Conservation (phyloP, 192 early-diverging fungal genomes). For the Coemansia sp. region DNA sequence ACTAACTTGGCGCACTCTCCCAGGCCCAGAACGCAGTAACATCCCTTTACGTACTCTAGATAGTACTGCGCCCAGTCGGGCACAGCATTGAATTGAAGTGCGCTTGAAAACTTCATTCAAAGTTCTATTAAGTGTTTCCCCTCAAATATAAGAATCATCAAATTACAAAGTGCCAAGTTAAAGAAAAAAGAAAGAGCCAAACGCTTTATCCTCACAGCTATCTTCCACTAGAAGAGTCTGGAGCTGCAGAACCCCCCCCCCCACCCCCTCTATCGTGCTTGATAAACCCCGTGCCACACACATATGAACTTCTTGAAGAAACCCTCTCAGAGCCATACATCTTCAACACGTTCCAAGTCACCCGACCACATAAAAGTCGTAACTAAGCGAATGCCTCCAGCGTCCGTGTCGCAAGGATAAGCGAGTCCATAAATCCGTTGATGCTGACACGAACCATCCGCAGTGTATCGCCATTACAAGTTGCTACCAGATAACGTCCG, state of each 20-base stretch:
- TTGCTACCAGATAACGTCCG: slow-evolving; percentile 15
- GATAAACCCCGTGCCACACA: background rate
- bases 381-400: slow-evolving; percentile 33
- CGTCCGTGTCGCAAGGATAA: slow-evolving; percentile 44
- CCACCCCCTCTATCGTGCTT: background rate
- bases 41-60: slow-evolving; percentile 24
- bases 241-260: background rate
- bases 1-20: background rate
- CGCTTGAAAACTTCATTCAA: slow-evolving; percentile 90
- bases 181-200: slow-evolving; percentile 3
- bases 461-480: slow-evolving; percentile 20
- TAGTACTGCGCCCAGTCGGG: slow-evolving; percentile 83
- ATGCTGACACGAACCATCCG: slow-evolving; percentile 44
- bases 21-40: slow-evolving; percentile 2
- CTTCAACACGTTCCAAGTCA: background rate
- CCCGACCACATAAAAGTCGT: background rate
- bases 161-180: background rate
- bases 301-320: background rate
- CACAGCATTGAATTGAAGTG: slow-evolving; percentile 87
- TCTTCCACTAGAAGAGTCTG: background rate
- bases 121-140: background rate
- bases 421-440: slow-evolving; percentile 52
- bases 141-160: background rate
- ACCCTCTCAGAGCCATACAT: background rate
- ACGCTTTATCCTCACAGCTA: background rate